Conservation (phyloP, 2,329 filamentous ascomycete genomes). For the Trichoderma semiorbis region DNA sequence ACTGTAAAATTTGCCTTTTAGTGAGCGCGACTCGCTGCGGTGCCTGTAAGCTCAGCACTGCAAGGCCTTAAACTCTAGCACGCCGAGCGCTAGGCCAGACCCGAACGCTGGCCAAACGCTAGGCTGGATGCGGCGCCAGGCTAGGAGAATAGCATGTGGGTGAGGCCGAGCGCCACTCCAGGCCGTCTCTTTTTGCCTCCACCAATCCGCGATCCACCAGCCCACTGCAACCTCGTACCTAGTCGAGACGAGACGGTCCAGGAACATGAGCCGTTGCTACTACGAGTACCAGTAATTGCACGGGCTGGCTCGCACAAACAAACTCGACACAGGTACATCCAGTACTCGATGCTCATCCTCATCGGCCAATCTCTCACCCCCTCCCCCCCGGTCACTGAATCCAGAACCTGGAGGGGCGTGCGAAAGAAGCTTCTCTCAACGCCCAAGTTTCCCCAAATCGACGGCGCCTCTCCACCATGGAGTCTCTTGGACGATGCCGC, state of each 20-base stretch:
- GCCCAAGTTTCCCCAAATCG: conserved; percentile 6
- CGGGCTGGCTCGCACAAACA: neutral
- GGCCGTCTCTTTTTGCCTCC: neutral
- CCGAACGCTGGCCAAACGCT: conserved; percentile 2
- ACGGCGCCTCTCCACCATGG: conserved; percentile 12
- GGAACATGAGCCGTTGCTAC: neutral
- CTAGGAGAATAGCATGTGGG: conserved; percentile 16
- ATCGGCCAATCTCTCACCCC: neutral
- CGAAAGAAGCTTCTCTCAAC: neutral
- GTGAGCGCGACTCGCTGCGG: neutral
- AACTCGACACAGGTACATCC: neutral
- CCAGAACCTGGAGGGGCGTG: neutral
- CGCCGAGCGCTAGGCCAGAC: conserved; percentile 13
- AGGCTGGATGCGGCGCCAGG: neutral
- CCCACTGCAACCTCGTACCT: conserved; percentile 4
- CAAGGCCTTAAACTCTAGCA: neutral
- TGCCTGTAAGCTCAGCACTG: neutral
- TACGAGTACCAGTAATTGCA: neutral
- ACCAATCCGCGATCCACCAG: neutral
- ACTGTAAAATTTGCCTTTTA: neutral
- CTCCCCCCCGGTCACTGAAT: neutral
- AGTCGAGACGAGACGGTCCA: neutral
- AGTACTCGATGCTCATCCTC: neutral
- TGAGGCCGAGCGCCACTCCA: conserved; percentile 16
- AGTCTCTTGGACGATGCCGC: neutral